These are phyloP conservation scores for Drechslerella dactyloides DNA, from an alignment of 2,329 filamentous ascomycete species.

Conservation along the genomic window DNA sequence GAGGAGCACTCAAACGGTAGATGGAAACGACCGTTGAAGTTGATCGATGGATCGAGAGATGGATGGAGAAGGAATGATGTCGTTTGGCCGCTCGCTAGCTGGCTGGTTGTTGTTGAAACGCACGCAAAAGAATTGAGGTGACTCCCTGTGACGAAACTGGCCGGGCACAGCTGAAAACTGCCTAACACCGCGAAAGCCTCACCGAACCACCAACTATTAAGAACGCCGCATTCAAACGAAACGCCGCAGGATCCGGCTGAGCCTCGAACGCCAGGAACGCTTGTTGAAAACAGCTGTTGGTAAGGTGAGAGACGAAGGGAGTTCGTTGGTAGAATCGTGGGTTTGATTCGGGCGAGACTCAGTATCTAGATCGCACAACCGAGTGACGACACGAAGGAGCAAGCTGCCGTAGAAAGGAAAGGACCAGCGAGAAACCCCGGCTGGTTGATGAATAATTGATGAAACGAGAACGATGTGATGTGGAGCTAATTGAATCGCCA, in stretches of 20 bases:
- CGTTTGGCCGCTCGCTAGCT: slow-evolving; percentile 14
- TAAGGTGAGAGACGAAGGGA: background rate
- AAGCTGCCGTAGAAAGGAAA: slow-evolving; percentile 16
- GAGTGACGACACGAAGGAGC: slow-evolving; percentile 15
- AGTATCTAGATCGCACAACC: background rate
- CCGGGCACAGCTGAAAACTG: slow-evolving; percentile 34
- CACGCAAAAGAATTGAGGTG: slow-evolving; percentile 46
- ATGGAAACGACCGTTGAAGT: background rate
- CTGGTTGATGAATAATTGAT: slow-evolving; percentile 38
- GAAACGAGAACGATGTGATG: slow-evolving; percentile 37
- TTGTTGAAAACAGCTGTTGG: background rate
- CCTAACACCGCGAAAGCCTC: slow-evolving; percentile 9
- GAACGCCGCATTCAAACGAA: slow-evolving; percentile 22
- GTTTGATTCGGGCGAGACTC: background rate
- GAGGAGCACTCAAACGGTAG: background rate
- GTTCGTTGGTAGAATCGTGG: background rate
- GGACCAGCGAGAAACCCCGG: slow-evolving; percentile 29
- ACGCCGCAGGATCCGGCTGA: slow-evolving; percentile 5
- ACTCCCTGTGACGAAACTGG: slow-evolving; percentile 46
- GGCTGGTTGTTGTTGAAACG: slow-evolving; percentile 22
- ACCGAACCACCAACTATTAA: background rate
- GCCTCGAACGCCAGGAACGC: slow-evolving; percentile 3
- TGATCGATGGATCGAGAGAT: slow-evolving; percentile 13
- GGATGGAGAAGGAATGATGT: slow-evolving; percentile 22
- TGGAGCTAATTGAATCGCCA: slow-evolving; percentile 40